Evolutionary conservation across 148 eudicot genomes (phyloP).

Genomic region (Rhododendron ovatum): DNA sequence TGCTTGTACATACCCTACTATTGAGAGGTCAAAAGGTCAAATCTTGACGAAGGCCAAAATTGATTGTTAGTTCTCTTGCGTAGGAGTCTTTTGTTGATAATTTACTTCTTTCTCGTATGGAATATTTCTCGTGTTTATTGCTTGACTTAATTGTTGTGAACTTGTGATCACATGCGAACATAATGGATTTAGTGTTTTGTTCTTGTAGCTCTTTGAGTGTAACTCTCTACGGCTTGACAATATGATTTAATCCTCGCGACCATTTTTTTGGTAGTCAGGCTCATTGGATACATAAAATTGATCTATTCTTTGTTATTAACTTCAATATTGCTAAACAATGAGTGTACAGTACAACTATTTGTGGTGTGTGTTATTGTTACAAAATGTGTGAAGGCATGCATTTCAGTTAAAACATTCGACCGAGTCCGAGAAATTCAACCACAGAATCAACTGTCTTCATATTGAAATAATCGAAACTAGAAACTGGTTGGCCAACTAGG

Average conservation of each 20-base stretch:
- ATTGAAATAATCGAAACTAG: neutral
- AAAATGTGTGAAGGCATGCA: neutral
- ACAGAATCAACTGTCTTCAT: neutral
- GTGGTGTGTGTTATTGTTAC: too few relatives aligned
- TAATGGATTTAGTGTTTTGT: too few relatives aligned
- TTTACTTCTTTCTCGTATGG: neutral
- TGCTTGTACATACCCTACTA: neutral
- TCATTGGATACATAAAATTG: too few relatives aligned
- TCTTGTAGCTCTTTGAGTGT: too few relatives aligned
- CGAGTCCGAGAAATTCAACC: neutral
- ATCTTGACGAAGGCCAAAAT: neutral
- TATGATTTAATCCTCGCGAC: too few relatives aligned
- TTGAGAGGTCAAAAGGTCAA: neutral
- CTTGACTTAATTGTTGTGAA: too few relatives aligned
- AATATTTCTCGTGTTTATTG: neutral
- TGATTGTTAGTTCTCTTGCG: neutral
- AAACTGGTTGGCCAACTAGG: neutral
- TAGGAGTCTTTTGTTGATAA: neutral
- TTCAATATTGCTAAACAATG: too few relatives aligned
- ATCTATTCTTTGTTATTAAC: too few relatives aligned
- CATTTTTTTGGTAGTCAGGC: too few relatives aligned
- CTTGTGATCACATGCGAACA: too few relatives aligned
- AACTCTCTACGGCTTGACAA: too few relatives aligned
- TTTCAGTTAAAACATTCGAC: neutral
- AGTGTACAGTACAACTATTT: too few relatives aligned